A percentile compares a stretch with the other conserved stretches of the same genome.
Conservation (phyloP, 2,329 filamentous ascomycete genomes). For the Clarireedia homoeocarpa region DNA sequence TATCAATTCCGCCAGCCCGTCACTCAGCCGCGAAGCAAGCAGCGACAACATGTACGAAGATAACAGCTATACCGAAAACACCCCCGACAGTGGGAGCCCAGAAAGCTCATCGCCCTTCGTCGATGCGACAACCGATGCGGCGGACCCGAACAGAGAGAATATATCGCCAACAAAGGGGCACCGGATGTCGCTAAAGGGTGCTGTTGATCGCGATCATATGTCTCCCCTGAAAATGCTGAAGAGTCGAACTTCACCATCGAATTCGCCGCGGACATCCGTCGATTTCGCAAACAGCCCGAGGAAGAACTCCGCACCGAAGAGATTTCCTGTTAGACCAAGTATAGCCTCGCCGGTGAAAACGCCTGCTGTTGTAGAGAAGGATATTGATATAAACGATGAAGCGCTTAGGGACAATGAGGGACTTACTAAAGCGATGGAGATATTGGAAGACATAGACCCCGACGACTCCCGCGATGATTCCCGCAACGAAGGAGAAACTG, state of each 20-base stretch:
- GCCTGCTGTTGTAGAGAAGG: conserved; percentile 16
- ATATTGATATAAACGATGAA: conserved; percentile 37
- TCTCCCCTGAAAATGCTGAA: conserved; percentile 27
- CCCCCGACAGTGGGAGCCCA: conserved; percentile 21
- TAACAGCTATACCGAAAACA: conserved; percentile 18
- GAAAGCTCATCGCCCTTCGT: conserved; percentile 27
- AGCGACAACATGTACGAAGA: conserved; percentile 19
- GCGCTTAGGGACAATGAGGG: conserved; percentile 47
- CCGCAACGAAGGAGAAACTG: conserved; percentile 11
- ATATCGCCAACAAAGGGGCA: conserved; percentile 24
- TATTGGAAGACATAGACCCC: conserved; percentile 46
- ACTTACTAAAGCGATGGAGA: conserved; percentile 51
- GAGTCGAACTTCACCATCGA: conserved; percentile 20
- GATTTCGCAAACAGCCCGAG: conserved; percentile 34
- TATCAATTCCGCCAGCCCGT: conserved; percentile 13
- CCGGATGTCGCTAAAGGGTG: conserved; percentile 18
- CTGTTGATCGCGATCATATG: conserved; percentile 20
- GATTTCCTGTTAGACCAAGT: conserved; percentile 51
- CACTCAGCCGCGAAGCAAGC: conserved; percentile 12
- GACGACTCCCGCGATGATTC: conserved; percentile 25
- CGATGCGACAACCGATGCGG: conserved; percentile 14
- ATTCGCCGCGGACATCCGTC: conserved; percentile 17
- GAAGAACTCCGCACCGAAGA: conserved; percentile 43
- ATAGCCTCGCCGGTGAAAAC: conserved; percentile 29
- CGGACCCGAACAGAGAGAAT: conserved; percentile 22